Conservation (phyloP, 768 basidiomycete genomes). For the Xerocomus spinulosus region DNA sequence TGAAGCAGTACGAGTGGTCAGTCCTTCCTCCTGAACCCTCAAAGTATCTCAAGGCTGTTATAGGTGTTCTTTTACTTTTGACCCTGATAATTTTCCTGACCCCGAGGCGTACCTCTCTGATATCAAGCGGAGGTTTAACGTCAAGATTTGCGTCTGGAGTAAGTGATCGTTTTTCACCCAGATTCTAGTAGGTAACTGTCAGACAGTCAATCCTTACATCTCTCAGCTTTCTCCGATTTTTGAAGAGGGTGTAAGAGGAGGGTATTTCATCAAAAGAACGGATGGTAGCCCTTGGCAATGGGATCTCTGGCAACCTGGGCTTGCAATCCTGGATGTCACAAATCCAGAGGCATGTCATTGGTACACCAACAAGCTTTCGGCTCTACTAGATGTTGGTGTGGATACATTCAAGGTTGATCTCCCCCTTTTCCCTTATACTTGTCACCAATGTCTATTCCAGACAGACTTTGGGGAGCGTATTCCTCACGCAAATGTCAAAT, state of each 20-base stretch:
- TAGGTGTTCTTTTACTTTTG: slow-evolving; percentile 74
- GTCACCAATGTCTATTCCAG: slow-evolving; percentile 27
- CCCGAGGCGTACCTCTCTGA: slow-evolving; percentile 58
- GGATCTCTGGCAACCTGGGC: slow-evolving; percentile 63
- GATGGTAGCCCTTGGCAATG: slow-evolving; percentile 68
- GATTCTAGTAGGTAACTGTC: slow-evolving; percentile 2
- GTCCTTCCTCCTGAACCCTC: slow-evolving; percentile 8
- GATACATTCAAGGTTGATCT: slow-evolving; percentile 47
- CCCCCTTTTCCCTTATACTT: background rate
- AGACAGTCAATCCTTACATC: slow-evolving; percentile 67
- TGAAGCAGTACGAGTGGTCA: slow-evolving; percentile 66
- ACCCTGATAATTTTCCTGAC: slow-evolving; percentile 72
- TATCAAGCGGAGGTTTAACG: slow-evolving; percentile 57
- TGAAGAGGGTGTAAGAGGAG: slow-evolving; percentile 61
- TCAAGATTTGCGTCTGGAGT: slow-evolving; percentile 76
- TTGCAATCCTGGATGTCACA: slow-evolving; percentile 65
- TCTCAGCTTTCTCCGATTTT: slow-evolving; percentile 67
- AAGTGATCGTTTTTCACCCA: slow-evolving; percentile 12
- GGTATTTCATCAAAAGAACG: slow-evolving; percentile 64
- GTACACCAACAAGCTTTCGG: slow-evolving; percentile 41
- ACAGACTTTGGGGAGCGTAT: slow-evolving; percentile 79
- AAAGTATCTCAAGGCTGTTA: slow-evolving; percentile 16
- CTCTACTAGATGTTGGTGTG: slow-evolving; percentile 44
- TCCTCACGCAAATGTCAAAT: slow-evolving; percentile 58
- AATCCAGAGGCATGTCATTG: slow-evolving; percentile 47